phyloP scores from a whole-genome alignment of 2,329 filamentous ascomycete species.

The Rutstroemia sp. region DNA sequence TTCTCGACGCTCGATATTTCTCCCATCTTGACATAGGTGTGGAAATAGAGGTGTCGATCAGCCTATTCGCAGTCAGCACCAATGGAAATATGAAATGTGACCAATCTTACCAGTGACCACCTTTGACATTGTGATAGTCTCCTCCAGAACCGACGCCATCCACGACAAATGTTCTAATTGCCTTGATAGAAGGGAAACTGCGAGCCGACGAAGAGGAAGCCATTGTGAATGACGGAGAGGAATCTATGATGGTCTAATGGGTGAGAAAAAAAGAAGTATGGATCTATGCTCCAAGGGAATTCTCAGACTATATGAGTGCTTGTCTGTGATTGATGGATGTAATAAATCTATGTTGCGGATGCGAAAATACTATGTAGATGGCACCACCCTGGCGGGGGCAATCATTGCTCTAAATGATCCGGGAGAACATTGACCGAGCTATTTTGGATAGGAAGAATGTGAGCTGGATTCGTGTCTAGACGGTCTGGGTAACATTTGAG shows the following conservation, averaged over 20 bases:
- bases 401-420: not conserved
- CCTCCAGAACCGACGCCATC: constrained; percentile 58
- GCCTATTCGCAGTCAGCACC: constrained; percentile 44
- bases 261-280: not conserved
- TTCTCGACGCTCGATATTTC: constrained; percentile 78
- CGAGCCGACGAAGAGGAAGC: constrained; percentile 20
- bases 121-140: constrained; percentile 88
- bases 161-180: constrained; percentile 65
- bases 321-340: not conserved
- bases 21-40: constrained; percentile 90
- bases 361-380: not conserved
- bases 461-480: not conserved
- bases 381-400: too few relatives aligned
- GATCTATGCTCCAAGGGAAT: not conserved
- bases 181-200: constrained; percentile 66
- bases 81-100: not conserved
- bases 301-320: not conserved
- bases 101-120: constrained; percentile 53
- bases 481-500: too few relatives aligned
- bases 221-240: constrained; percentile 13
- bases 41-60: constrained; percentile 86
- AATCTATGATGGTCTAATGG: not conserved
- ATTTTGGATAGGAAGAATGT: not conserved
- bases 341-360: not conserved
- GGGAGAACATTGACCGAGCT: constrained; percentile 9